These are phyloP conservation scores for Actinomucor elegans DNA, from an alignment of 371 early-diverging fungal genomes.

Conservation along the genomic window DNA sequence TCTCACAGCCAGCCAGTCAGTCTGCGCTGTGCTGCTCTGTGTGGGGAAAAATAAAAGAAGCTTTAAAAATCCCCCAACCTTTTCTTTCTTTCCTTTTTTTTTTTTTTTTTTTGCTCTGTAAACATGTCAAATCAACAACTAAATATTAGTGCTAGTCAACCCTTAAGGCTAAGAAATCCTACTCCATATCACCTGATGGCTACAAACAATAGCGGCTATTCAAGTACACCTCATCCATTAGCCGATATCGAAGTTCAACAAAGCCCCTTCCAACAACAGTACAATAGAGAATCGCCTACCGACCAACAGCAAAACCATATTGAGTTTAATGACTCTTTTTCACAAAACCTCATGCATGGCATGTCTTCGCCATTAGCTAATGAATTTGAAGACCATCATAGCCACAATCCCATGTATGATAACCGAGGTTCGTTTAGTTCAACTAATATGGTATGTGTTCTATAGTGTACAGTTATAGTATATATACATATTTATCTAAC, in stretches of 20 bases:
- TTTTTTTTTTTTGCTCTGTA: neutral
- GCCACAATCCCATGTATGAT: neutral
- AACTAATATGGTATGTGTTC: conserved; percentile 2
- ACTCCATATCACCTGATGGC: conserved; percentile 10
- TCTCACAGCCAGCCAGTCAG: too few species aligned
- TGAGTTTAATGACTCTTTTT: conserved; percentile 22
- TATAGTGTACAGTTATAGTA: too few species aligned
- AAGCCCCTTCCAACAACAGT: neutral
- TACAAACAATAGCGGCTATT: neutral
- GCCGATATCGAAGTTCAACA: neutral
- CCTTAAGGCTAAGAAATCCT: conserved; percentile 7
- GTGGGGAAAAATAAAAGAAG: too few species aligned
- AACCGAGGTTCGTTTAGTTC: conserved; percentile 11
- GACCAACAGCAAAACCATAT: conserved; percentile 4
- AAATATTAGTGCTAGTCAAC: neutral
- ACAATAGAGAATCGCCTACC: conserved; percentile 1
- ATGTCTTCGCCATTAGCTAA: conserved; percentile 7
- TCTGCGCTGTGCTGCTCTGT: too few species aligned
- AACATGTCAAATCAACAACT: conserved; percentile 6
- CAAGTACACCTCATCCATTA: neutral
- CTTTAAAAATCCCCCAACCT: neutral
- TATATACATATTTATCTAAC: too few species aligned
- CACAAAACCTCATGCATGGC: conserved; percentile 20
- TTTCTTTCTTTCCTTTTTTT: neutral
- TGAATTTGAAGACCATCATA: conserved; percentile 10